phyloP scores from a whole-genome alignment of 2,329 filamentous ascomycete genomes.

The Periconia macrospinosa region DNA sequence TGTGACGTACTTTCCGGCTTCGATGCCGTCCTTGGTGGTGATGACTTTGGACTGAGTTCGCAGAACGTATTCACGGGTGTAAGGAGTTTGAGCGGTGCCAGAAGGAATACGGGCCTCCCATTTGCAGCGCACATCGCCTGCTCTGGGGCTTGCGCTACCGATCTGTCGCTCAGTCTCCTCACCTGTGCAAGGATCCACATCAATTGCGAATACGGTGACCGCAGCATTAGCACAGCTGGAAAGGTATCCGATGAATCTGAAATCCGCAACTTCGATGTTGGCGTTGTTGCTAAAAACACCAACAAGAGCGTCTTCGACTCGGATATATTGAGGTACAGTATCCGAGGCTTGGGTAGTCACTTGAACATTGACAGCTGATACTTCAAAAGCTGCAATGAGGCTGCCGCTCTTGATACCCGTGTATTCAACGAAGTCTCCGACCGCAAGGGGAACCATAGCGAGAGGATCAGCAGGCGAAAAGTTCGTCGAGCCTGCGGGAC shows the following conservation, averaged over 20 bases:
- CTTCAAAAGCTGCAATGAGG: slow-evolving; percentile 42
- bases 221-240: slow-evolving; percentile 39
- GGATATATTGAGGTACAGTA: slow-evolving; percentile 44
- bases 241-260: slow-evolving; percentile 43
- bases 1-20: slow-evolving; percentile 47
- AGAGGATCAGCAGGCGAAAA: slow-evolving; percentile 41
- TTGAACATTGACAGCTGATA: slow-evolving; percentile 46
- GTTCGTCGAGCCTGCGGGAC: slow-evolving; percentile 28
- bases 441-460: slow-evolving; percentile 45
- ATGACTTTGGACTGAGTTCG: slow-evolving; percentile 37
- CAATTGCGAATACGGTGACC: slow-evolving; percentile 44
- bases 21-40: slow-evolving; percentile 43
- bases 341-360: slow-evolving; percentile 37
- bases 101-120: slow-evolving; percentile 40
- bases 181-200: slow-evolving; percentile 49
- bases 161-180: slow-evolving; percentile 40
- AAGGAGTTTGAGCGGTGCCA: slow-evolving; percentile 28
- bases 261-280: slow-evolving; percentile 42
- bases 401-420: slow-evolving; percentile 35
- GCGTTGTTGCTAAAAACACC: slow-evolving; percentile 41
- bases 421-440: slow-evolving; percentile 48
- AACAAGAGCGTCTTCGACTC: slow-evolving; percentile 48
- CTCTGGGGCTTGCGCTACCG: slow-evolving; percentile 33
- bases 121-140: slow-evolving; percentile 43
- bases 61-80: slow-evolving; percentile 48